Evolutionary conservation across 257 asterid species (phyloP).

Genomic region (Gynochthodes officinalis): DNA sequence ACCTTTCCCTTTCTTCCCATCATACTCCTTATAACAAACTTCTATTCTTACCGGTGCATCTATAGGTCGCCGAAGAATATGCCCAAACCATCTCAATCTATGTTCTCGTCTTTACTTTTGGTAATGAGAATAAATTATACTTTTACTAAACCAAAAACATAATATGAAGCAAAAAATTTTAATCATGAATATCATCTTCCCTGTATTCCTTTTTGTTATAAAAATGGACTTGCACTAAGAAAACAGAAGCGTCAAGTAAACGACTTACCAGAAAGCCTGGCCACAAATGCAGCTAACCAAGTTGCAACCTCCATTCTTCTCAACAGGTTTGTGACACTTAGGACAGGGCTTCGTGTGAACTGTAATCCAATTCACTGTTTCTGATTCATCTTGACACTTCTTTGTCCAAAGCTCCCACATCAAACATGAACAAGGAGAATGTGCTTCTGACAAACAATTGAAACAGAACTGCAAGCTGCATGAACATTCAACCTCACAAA

Average conservation of each 20-base stretch:
- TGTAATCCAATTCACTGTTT: constrained; percentile 90
- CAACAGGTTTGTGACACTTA: constrained; percentile 93
- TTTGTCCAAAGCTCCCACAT: constrained; percentile 97
- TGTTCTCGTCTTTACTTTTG: no score
- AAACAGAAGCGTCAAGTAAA: constrained; percentile 11
- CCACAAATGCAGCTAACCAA: constrained; percentile 93
- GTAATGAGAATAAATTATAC: neutral
- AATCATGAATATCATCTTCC: neutral
- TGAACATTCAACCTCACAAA: constrained; percentile 93
- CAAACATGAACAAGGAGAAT: constrained; percentile 95
- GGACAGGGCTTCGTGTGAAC: constrained; percentile 94
- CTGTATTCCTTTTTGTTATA: neutral
- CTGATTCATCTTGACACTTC: constrained; percentile 96
- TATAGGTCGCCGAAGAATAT: no score
- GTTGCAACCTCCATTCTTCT: constrained; percentile 97
- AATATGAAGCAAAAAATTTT: neutral
- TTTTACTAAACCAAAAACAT: neutral
- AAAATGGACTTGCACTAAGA: neutral
- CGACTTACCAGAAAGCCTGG: constrained; percentile 83
- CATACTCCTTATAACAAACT: no score
- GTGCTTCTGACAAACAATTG: constrained; percentile 85
- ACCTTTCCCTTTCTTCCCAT: no score
- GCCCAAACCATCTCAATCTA: no score
- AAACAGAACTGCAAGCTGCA: constrained; percentile 95
- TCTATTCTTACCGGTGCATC: no score